Percentiles rank a stretch among this genome's conserved stretches.
These are phyloP conservation scores for Planoprotostelium fungivorum DNA, from an alignment of 78 protist genomes.

Conservation along the genomic window DNA sequence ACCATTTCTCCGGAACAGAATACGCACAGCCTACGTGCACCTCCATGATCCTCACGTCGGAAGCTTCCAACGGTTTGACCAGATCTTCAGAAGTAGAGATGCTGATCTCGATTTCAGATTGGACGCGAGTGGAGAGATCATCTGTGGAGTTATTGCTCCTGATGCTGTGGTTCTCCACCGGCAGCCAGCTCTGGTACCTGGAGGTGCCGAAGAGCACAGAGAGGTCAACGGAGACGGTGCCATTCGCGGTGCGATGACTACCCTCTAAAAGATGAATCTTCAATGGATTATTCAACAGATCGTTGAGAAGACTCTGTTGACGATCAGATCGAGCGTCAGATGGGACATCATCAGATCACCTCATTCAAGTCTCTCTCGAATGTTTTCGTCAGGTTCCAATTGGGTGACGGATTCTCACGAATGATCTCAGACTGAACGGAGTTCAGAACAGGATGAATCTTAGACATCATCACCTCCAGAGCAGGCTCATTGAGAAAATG, in stretches of 20 bases:
- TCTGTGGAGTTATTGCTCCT: no score
- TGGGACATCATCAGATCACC: neutral
- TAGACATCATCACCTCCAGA: neutral
- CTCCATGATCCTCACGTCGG: neutral
- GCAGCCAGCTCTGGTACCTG: no score
- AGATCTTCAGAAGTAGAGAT: neutral
- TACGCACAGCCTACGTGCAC: neutral
- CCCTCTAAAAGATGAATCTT: neutral
- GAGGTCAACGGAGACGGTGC: neutral
- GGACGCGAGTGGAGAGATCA: neutral
- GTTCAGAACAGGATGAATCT: no score
- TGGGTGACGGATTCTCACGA: neutral
- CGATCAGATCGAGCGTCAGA: neutral
- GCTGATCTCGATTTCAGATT: neutral
- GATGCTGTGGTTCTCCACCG: no score
- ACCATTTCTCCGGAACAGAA: neutral
- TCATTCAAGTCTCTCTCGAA: neutral
- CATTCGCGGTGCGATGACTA: neutral
- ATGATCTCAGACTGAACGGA: neutral
- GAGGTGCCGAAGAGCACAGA: neutral
- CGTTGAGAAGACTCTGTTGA: neutral
- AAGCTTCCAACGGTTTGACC: neutral
- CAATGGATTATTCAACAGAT: neutral
- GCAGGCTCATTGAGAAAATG: neutral
- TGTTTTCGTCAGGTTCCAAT: neutral